These are phyloP conservation scores for Quillaja saponaria DNA, from an alignment of 306 rosid species.

Conservation along the genomic window DNA sequence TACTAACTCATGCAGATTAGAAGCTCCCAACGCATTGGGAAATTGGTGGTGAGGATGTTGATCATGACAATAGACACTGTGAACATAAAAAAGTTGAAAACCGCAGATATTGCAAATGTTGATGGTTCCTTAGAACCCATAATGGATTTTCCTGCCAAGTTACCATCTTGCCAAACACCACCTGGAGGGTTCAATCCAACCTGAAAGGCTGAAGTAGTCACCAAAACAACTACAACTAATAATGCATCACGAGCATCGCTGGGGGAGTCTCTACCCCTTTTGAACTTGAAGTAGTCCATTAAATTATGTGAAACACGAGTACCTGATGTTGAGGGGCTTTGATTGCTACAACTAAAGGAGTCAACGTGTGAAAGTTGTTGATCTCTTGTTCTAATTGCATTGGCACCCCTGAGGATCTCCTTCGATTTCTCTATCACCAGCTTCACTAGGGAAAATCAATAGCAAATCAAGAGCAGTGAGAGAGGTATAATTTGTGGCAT, in stretches of 20 bases:
- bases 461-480: conserved; percentile 34
- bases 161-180: not conserved
- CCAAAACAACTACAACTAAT: conserved; percentile 29
- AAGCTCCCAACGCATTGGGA: no score
- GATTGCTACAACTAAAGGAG: not conserved
- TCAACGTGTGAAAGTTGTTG: not conserved
- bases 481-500: conserved; percentile 20
- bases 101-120: no score
- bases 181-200: conserved; percentile 38
- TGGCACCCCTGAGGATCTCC: conserved; percentile 19
- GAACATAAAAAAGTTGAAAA: no score
- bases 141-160: no score
- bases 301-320: not conserved
- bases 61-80: no score
- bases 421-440: conserved; percentile 32
- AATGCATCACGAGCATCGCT: conserved; percentile 30
- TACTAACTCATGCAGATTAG: no score
- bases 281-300: conserved; percentile 35
- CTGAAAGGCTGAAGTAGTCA: conserved; percentile 35
- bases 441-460: conserved; percentile 32
- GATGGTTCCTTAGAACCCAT: no score
- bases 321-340: not conserved
- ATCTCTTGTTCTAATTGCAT: conserved; percentile 27
- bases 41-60: no score
- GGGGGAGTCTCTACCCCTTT: conserved; percentile 39